Percentiles rank a stretch among this genome's conserved stretches.
These are phyloP conservation scores for Flagelloscypha sp. DNA, from an alignment of 768 basidiomycete species.

Conservation along the genomic window DNA sequence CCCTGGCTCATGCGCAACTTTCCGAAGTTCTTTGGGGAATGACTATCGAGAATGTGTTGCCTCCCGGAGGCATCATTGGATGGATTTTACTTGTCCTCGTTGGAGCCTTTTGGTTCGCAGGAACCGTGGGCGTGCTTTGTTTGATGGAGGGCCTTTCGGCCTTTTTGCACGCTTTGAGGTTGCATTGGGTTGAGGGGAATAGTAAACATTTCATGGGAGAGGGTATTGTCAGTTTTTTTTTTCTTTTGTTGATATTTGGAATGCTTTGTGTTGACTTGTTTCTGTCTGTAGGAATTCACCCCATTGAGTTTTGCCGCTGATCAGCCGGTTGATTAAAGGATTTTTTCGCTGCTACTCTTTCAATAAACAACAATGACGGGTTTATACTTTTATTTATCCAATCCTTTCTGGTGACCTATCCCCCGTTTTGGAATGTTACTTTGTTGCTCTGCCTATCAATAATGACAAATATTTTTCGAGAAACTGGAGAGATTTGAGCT, in stretches of 20 bases:
- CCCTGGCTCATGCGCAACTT: slow-evolving; percentile 94
- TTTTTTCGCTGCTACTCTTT: too few species aligned
- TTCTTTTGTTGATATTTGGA: slow-evolving; percentile 11
- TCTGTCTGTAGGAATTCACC: slow-evolving; percentile 32
- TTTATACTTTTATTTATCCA: too few species aligned
- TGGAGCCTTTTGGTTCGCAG: slow-evolving; percentile 65
- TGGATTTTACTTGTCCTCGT: slow-evolving; percentile 41
- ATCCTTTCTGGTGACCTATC: too few species aligned
- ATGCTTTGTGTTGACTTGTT: slow-evolving; percentile 15
- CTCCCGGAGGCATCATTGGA: slow-evolving; percentile 58
- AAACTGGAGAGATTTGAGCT: too few species aligned
- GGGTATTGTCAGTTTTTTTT: slow-evolving; percentile 63
- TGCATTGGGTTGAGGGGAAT: slow-evolving; percentile 98
- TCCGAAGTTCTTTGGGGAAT: slow-evolving; percentile 90
- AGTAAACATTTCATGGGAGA: slow-evolving; percentile 92
- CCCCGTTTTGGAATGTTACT: too few species aligned
- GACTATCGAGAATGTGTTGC: slow-evolving; percentile 62
- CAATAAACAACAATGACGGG: too few species aligned
- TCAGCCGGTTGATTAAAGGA: too few species aligned
- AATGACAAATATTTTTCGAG: too few species aligned
- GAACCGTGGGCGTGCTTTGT: slow-evolving; percentile 77
- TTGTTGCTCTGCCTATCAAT: too few species aligned
- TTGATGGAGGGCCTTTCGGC: slow-evolving; percentile 97
- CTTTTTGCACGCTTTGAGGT: slow-evolving; percentile 90
- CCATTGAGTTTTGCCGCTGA: slow-evolving; percentile 41